Conservation (phyloP, 129 eudicot species). For the Chrysanthemum makinoi region DNA sequence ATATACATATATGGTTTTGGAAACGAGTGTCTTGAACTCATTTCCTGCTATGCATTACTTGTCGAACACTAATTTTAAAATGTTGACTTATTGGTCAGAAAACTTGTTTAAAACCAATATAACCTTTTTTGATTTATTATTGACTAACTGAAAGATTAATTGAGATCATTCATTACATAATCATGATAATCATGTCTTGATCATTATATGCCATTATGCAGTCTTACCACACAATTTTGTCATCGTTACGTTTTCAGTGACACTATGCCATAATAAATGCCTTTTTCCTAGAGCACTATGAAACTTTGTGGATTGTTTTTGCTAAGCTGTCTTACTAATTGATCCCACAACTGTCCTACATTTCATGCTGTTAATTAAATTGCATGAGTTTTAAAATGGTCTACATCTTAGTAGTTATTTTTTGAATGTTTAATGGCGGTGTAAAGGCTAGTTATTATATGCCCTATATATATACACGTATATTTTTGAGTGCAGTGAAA, state of each 20-base stretch:
- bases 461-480: too few species aligned
- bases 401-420: too few species aligned
- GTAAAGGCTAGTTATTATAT: too few species aligned
- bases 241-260: constrained; percentile 16
- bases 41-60: too few species aligned
- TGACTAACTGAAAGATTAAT: background rate
- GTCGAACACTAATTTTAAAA: too few species aligned
- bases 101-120: too few species aligned
- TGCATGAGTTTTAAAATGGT: too few species aligned
- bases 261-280: background rate
- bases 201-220: constrained; percentile 7
- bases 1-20: too few species aligned
- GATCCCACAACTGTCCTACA: constrained; percentile 10
- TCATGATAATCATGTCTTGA: constrained; percentile 17
- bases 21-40: too few species aligned
- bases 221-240: constrained; percentile 11
- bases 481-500: too few species aligned
- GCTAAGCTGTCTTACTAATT: background rate
- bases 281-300: constrained; percentile 1
- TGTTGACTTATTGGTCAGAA: too few species aligned
- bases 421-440: too few species aligned
- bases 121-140: background rate
- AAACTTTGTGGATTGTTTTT: constrained; percentile 3
- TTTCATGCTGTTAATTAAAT: constrained; percentile 13
- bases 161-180: constrained; percentile 20